Percentiles rank a stretch among this genome's conserved stretches.
Evolutionary conservation across 2,329 filamentous ascomycete species (phyloP).

Genomic region (Teratosphaeria pseudoeucalypti): DNA sequence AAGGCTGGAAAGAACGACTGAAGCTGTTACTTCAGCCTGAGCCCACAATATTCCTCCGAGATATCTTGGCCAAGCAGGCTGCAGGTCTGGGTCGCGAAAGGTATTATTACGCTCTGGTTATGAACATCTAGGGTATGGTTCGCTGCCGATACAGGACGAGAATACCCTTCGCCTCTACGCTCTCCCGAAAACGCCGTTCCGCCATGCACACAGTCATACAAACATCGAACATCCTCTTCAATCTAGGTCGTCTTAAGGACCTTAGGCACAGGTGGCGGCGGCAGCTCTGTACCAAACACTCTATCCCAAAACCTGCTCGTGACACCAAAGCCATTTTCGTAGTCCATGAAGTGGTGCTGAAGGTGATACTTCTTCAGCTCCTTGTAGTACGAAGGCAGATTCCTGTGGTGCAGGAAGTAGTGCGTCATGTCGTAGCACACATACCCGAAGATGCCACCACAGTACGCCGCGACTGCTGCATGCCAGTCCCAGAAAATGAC

Average conservation of each 20-base stretch:
- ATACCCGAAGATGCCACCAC: slow-evolving; percentile 89
- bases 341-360: slow-evolving; percentile 94
- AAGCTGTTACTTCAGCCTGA: neutral
- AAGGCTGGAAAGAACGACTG: neutral
- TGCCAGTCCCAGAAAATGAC: slow-evolving; percentile 82
- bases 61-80: neutral
- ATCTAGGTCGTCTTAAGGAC: slow-evolving; percentile 36
- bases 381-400: slow-evolving; percentile 81
- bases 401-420: slow-evolving; percentile 96
- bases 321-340: slow-evolving; percentile 93
- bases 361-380: slow-evolving; percentile 95
- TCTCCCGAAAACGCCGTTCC: neutral
- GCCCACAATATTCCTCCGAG: neutral
- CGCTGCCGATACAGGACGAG: neutral
- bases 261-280: slow-evolving; percentile 37
- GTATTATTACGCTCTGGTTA: neutral
- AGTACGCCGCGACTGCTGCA: slow-evolving; percentile 66
- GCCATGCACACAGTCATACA: neutral
- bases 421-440: slow-evolving; percentile 95
- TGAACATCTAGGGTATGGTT: neutral
- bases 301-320: slow-evolving; percentile 93
- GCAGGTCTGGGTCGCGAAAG: neutral
- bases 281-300: slow-evolving; percentile 81
- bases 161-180: neutral
- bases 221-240: neutral